phyloP scores from a whole-genome alignment of 768 basidiomycete species.

The Boletus huronensis region DNA sequence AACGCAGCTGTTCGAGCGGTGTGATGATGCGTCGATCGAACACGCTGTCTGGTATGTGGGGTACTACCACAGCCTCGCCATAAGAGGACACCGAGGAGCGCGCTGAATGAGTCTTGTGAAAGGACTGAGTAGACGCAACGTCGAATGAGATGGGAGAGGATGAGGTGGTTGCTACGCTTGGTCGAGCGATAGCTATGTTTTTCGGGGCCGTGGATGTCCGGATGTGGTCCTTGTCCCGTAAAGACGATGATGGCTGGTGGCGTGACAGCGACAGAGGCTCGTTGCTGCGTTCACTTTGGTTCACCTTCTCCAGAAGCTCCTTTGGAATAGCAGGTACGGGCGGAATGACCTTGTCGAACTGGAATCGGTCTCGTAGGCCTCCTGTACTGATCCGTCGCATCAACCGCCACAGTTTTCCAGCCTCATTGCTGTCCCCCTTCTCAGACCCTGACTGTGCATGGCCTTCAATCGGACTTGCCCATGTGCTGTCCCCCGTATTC shows the following conservation, averaged over 20 bases:
- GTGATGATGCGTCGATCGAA: conserved; percentile 50
- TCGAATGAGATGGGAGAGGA: conserved; percentile 63
- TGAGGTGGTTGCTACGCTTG: conserved; percentile 51
- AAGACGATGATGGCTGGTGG: neutral
- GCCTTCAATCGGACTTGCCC: conserved; percentile 11
- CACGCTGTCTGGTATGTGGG: conserved; percentile 37
- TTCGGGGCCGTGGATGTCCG: conserved; percentile 3
- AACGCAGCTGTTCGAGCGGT: conserved; percentile 50
- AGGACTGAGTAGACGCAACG: conserved; percentile 51
- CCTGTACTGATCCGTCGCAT: conserved; percentile 69
- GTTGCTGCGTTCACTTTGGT: conserved; percentile 1
- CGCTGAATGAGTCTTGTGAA: conserved; percentile 43
- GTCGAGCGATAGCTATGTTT: conserved; percentile 27
- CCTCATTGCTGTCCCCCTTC: conserved; percentile 21
- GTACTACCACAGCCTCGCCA: conserved; percentile 35
- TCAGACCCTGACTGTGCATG: conserved; percentile 16
- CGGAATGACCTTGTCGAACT: conserved; percentile 34
- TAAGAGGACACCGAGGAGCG: conserved; percentile 60
- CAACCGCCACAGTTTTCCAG: conserved; percentile 59
- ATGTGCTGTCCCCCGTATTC: conserved; percentile 6
- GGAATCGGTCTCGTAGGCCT: conserved; percentile 51
- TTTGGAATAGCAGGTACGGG: conserved; percentile 62
- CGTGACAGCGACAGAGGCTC: conserved; percentile 9
- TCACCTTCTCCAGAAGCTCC: conserved; percentile 27
- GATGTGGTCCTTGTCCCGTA: conserved; percentile 6